These are phyloP conservation scores for Taphrina communis DNA, from an alignment of 1,139 yeast species.

Conservation along the genomic window DNA sequence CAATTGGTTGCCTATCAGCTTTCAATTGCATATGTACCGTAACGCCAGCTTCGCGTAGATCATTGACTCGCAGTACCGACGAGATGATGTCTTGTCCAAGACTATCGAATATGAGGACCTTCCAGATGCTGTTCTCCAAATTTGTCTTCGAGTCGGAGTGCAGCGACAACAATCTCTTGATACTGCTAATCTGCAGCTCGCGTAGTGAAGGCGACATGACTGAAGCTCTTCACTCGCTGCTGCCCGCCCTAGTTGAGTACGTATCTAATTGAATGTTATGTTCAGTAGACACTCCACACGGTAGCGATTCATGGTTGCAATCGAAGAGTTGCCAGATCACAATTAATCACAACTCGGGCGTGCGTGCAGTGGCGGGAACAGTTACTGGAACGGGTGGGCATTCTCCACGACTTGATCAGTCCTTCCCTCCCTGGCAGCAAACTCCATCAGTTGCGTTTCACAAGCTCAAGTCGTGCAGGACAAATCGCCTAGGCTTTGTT, in stretches of 20 bases:
- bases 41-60: conserved; percentile 73
- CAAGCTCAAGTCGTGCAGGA: not conserved
- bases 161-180: conserved; percentile 29
- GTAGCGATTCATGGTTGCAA: not conserved
- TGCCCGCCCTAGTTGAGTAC: no score
- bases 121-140: conserved; percentile 63
- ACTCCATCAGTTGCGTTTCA: not conserved
- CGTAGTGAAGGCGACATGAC: conserved; percentile 30
- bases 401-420: not conserved
- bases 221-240: not conserved
- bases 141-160: conserved; percentile 10
- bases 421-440: not conserved
- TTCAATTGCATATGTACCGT: conserved; percentile 72
- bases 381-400: not conserved
- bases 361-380: not conserved
- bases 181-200: conserved; percentile 33
- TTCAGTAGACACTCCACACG: not conserved
- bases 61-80: conserved; percentile 87
- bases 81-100: conserved; percentile 85
- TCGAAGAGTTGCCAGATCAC: conserved; percentile 1
- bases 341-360: not conserved
- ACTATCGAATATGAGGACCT: conserved; percentile 82
- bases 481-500: no score
- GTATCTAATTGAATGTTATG: not conserved
- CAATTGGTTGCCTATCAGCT: conserved; percentile 73